Evolutionary conservation across 2,329 filamentous ascomycete species (phyloP).

Genomic region (Cytospora piceicola): DNA sequence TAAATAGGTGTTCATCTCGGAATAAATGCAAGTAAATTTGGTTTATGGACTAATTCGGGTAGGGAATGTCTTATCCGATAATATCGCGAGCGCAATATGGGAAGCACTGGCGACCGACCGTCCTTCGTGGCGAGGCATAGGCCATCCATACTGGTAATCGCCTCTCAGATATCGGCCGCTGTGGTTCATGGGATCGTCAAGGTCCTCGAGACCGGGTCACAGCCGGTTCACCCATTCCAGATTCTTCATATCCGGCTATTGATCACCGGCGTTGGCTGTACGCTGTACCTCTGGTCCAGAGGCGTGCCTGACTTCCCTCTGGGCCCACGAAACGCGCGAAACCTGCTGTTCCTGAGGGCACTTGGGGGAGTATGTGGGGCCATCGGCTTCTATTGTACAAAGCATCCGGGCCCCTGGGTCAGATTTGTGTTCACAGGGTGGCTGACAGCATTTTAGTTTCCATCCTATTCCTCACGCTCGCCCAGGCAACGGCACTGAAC

Average conservation of each 20-base stretch:
- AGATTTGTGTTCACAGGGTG: background rate
- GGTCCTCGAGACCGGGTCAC: slow-evolving; percentile 18
- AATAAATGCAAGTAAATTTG: background rate
- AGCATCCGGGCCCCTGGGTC: background rate
- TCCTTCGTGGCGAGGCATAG: slow-evolving; percentile 23
- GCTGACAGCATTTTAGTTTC: slow-evolving; percentile 66
- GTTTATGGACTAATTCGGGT: background rate
- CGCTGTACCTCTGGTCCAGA: slow-evolving; percentile 73
- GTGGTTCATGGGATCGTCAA: slow-evolving; percentile 25
- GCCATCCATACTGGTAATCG: slow-evolving; percentile 25
- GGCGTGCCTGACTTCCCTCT: slow-evolving; percentile 71
- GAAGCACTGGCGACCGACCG: background rate
- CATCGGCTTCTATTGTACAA: slow-evolving; percentile 59
- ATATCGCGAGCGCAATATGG: background rate
- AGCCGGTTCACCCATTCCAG: slow-evolving; percentile 20
- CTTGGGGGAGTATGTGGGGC: slow-evolving; percentile 75
- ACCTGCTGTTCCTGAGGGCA: slow-evolving; percentile 70
- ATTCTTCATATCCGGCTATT: slow-evolving; percentile 79
- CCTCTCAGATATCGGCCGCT: slow-evolving; percentile 26
- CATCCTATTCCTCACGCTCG: slow-evolving; percentile 76
- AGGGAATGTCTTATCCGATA: background rate
- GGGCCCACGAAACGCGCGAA: slow-evolving; percentile 67
- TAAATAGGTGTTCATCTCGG: background rate
- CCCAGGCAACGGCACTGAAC: slow-evolving; percentile 87
- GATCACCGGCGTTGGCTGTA: slow-evolving; percentile 70